Evolutionary conservation across 371 early-diverging fungal species (phyloP), one percentile per base, ranked within the genome.

Genomic region (Rhizomucor pusillus): DNA sequence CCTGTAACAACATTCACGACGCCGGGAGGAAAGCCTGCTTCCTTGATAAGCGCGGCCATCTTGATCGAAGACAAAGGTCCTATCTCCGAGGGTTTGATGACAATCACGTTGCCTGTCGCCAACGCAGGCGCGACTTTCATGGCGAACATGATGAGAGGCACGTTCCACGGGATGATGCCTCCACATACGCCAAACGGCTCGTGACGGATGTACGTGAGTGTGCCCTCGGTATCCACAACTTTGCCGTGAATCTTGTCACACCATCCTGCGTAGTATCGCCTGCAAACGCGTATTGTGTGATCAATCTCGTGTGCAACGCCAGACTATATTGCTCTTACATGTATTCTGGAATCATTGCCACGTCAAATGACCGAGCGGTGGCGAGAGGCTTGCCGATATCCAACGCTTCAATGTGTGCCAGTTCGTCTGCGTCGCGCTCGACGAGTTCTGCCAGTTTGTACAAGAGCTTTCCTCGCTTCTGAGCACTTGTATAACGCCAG

Each of bases 51-150:
- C n/a, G 65, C 50, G 54, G 73, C 79, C 19, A 81, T 59, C 61
- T 72, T 71, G 44, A 75, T 55, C 10, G 79, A 80, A 24, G 78
- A 78, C 9, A 78, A 62, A 45, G 78, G 78, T 16, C 75, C 75
- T 50, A 93, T 59, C 68, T 96, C 96, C 7, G 92, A 90, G 5
- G 91, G 91, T 83, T 95, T 95, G 57, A 95, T 37, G 18, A 92
- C 70, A 25, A 79, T 82, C 6, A 82, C 82, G 77, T 92, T 92
- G 52, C 96, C 96, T 13, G 91, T 91, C 5, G 90, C 90, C 34
- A 96, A 69, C 20, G 94, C 93, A 39, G 94, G 94, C 12, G 86
- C 93, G 10, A 93, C 62, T 79, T 93, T 94, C 94, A 91, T 91
- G 14, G 81, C 74, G 20, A 89, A 67, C 63, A 92, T 77, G 53